phyloP scores from a whole-genome alignment of 441 rosid species.

The Aleurites moluccanus region DNA sequence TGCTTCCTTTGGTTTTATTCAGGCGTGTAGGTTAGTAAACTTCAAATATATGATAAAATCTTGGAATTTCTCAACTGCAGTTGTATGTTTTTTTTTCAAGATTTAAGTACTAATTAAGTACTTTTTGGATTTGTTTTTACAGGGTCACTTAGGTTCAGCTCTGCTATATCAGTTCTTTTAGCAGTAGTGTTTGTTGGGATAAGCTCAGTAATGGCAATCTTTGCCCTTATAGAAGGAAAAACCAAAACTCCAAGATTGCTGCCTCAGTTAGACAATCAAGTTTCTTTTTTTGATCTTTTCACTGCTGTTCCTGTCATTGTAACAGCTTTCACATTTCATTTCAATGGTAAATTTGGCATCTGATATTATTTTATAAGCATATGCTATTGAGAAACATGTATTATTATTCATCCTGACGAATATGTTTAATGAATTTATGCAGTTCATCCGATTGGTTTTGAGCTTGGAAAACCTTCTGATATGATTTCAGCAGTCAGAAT shows the following conservation, averaged over 20 bases:
- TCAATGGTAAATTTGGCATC: conserved; percentile 53
- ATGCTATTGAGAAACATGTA: neutral
- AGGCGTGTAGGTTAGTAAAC: conserved; percentile 53
- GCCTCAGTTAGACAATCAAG: conserved; percentile 44
- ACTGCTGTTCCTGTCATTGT: conserved; percentile 86
- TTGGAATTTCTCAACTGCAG: too few species aligned
- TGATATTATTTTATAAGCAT: neutral
- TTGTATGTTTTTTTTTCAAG: neutral
- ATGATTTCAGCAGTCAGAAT: conserved; percentile 62
- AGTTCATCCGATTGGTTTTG: conserved; percentile 82
- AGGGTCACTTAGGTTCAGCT: conserved; percentile 71
- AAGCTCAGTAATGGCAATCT: conserved; percentile 65
- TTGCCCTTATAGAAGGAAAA: conserved; percentile 57
- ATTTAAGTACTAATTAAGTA: neutral
- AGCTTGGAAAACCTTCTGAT: conserved; percentile 59
- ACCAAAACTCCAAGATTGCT: conserved; percentile 59
- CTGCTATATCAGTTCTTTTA: conserved; percentile 72
- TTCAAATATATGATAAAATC: neutral
- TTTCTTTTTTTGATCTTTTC: conserved; percentile 70
- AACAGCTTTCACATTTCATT: conserved; percentile 88
- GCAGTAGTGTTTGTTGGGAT: conserved; percentile 74
- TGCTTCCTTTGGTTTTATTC: conserved; percentile 59
- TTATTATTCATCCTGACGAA: neutral
- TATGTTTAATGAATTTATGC: conserved; percentile 25
- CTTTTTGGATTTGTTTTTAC: conserved; percentile 25